These are phyloP conservation scores for Boletellus sp. DNA, from an alignment of 768 basidiomycete genomes.

Conservation along the genomic window DNA sequence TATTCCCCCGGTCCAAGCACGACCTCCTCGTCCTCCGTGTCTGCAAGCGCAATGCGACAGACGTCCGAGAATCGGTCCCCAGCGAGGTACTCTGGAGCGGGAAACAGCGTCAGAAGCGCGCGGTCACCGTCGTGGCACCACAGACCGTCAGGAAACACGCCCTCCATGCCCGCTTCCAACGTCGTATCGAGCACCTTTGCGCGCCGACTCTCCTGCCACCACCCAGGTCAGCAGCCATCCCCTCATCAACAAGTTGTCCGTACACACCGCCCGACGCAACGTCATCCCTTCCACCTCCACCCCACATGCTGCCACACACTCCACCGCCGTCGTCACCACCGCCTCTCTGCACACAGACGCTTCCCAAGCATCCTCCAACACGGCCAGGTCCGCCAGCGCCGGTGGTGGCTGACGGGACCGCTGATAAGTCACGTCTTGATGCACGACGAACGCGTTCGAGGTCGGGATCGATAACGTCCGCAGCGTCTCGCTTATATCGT, in stretches of 20 bases:
- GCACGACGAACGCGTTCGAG: conserved; percentile 54
- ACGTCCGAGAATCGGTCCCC: conserved; percentile 63
- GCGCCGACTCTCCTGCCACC: conserved; percentile 38
- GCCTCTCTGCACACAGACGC: conserved; percentile 53
- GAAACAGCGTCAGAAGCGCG: not conserved
- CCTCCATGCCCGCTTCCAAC: conserved; percentile 41
- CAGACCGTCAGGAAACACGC: conserved; percentile 47
- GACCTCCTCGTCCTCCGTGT: conserved; percentile 36
- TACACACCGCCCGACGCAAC: conserved; percentile 47
- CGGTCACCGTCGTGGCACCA: not conserved
- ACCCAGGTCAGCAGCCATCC: not conserved
- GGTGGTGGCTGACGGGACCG: conserved; percentile 39
- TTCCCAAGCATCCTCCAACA: conserved; percentile 55
- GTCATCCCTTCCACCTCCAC: conserved; percentile 49
- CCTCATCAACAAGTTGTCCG: not conserved
- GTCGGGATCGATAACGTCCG: conserved; percentile 66
- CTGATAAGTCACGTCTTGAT: conserved; percentile 53
- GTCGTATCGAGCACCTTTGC: conserved; percentile 54
- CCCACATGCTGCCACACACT: conserved; percentile 53
- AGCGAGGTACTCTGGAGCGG: conserved; percentile 54
- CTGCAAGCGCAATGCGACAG: conserved; percentile 48
- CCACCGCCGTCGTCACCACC: conserved; percentile 47
- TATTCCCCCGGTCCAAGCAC: conserved; percentile 57
- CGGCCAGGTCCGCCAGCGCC: conserved; percentile 50
- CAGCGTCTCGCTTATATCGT: conserved; percentile 50